Percentiles rank a stretch among this genome's conserved stretches.
phyloP scores from a whole-genome alignment of 768 basidiomycete species.

The Tricholoma sp. region DNA sequence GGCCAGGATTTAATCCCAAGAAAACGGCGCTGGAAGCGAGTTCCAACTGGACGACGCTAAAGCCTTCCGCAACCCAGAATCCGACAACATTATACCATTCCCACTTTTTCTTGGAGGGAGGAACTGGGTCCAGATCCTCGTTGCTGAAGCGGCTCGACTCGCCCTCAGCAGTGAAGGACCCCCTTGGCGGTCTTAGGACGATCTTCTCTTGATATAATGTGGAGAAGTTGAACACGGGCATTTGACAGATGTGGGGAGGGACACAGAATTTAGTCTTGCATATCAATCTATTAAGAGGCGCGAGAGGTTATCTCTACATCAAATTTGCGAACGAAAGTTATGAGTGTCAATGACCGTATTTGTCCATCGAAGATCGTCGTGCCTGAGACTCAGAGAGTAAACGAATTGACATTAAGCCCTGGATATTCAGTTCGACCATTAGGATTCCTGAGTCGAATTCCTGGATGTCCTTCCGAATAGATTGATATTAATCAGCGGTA shows the following conservation, averaged over 20 bases:
- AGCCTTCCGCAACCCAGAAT: not conserved
- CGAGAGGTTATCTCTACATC: not conserved
- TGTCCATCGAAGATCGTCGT: too few relatives aligned
- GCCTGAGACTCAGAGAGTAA: too few relatives aligned
- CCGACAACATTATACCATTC: not conserved
- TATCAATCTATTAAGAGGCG: not conserved
- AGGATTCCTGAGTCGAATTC: too few relatives aligned
- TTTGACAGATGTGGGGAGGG: not conserved
- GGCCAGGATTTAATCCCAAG: not conserved
- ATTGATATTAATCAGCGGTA: too few relatives aligned
- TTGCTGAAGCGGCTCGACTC: not conserved
- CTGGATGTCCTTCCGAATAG: too few relatives aligned
- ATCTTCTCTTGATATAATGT: not conserved
- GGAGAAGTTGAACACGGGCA: not conserved
- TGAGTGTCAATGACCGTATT: too few relatives aligned
- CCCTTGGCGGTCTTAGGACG: not conserved
- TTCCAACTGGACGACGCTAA: not conserved
- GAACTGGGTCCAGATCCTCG: not conserved
- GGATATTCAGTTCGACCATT: too few relatives aligned
- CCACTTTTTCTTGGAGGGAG: not conserved
- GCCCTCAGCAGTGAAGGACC: not conserved
- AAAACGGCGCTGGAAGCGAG: not conserved
- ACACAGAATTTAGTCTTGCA: not conserved
- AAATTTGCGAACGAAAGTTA: too few relatives aligned
- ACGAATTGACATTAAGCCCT: too few relatives aligned